Percentiles rank a stretch among this genome's conserved stretches.
Conservation (phyloP, 192 early-diverging fungal genomes). For the Spizellomyces punctatus region DNA sequence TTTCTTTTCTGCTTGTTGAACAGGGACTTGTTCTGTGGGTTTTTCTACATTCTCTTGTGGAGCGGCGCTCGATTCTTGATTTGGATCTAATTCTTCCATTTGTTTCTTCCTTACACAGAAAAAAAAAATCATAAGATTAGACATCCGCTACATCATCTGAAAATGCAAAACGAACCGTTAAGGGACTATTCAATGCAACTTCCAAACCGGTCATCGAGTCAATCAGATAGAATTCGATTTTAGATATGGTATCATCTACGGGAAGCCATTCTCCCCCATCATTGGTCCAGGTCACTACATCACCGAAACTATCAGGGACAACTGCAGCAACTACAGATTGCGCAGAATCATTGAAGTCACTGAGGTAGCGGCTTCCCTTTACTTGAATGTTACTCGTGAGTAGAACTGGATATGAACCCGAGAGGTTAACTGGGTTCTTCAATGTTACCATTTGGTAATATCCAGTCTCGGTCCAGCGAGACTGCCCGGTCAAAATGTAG, state of each 20-base stretch:
- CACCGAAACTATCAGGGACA: constrained; percentile 17
- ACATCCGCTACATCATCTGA: constrained; percentile 14
- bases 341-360: constrained; percentile 2
- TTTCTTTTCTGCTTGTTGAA: not conserved
- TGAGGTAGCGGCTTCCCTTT: not conserved
- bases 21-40: not conserved
- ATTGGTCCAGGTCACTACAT: constrained; percentile 20
- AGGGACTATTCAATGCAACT: constrained; percentile 4
- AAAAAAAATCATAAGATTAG: constrained; percentile 20
- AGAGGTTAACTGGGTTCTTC: constrained; percentile 11
- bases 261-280: constrained; percentile 15
- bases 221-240: constrained; percentile 14
- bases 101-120: not conserved
- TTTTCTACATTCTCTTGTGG: not conserved
- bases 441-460: not conserved
- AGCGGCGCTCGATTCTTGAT: not conserved
- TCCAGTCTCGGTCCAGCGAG: not conserved
- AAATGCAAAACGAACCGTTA: constrained; percentile 18
- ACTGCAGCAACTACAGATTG: constrained; percentile 2
- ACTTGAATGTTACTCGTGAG: not conserved
- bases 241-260: not conserved
- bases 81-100: not conserved
- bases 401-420: constrained; percentile 9
- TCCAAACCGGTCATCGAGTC: constrained; percentile 9
- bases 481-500: not conserved